Percentiles rank a stretch among this genome's conserved stretches.
Evolutionary conservation across 495 filamentous ascomycete genomes (phyloP).

Genomic region (Talaromyces ruber): DNA sequence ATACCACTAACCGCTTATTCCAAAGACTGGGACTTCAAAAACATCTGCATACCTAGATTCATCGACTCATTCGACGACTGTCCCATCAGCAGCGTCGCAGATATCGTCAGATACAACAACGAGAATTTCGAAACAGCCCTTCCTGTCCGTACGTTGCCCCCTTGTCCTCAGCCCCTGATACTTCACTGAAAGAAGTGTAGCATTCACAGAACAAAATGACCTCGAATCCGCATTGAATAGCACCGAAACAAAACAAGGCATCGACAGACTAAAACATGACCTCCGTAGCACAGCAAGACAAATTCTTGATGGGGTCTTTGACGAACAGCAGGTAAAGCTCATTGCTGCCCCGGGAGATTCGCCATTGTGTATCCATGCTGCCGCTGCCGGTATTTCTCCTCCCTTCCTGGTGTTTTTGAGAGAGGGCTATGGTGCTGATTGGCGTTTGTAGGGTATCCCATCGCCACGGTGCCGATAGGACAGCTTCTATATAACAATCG

Average conservation of each 20-base stretch:
- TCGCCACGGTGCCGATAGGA: conserved; percentile 22
- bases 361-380: background rate
- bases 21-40: background rate
- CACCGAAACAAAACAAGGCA: background rate
- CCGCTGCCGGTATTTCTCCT: background rate
- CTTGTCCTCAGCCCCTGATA: too few species aligned
- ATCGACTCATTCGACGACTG: background rate
- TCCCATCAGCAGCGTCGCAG: background rate
- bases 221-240: background rate
- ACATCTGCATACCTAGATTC: background rate
- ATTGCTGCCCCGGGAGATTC: background rate
- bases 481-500: conserved; percentile 23
- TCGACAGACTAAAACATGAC: background rate
- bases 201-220: background rate
- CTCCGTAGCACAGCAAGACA: background rate
- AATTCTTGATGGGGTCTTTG: background rate
- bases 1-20: too few species aligned
- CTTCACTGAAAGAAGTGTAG: background rate
- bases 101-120: background rate
- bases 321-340: background rate
- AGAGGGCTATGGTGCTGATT: background rate
- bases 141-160: background rate
- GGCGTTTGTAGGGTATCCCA: conserved; percentile 16
- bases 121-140: background rate
- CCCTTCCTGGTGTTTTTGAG: background rate